phyloP scores from a whole-genome alignment of 768 basidiomycete species.

The Tephrocybe sp. region DNA sequence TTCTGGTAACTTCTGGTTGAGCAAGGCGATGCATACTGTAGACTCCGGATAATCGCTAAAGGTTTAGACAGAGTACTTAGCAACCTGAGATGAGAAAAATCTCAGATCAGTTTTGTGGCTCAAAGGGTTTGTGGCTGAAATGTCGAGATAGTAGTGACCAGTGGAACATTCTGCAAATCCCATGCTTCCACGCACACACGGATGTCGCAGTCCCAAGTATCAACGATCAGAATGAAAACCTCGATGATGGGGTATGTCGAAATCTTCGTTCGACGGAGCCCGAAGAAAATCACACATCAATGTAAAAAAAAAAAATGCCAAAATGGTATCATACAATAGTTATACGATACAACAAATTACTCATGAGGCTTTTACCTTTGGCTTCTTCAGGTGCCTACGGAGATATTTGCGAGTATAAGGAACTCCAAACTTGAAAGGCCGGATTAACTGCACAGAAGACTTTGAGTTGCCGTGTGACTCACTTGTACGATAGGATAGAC shows the following conservation, averaged over 20 bases:
- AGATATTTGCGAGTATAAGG: slow-evolving; percentile 56
- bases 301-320: too few species aligned
- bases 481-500: slow-evolving; percentile 72
- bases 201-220: too few species aligned
- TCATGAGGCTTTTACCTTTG: slow-evolving; percentile 33
- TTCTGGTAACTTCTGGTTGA: too few species aligned
- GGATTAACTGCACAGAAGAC: background rate
- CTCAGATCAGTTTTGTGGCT: slow-evolving; percentile 6
- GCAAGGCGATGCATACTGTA: background rate
- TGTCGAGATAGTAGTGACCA: slow-evolving; percentile 1
- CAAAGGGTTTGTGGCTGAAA: slow-evolving; percentile 17
- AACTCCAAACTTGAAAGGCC: slow-evolving; percentile 55
- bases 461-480: slow-evolving; percentile 21
- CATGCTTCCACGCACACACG: background rate
- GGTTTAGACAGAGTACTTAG: background rate
- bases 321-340: too few species aligned
- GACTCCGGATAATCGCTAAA: background rate
- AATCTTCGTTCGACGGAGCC: too few species aligned
- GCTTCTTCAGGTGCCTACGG: slow-evolving; percentile 35
- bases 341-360: too few species aligned
- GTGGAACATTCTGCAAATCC: slow-evolving; percentile 2
- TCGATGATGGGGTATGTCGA: too few species aligned
- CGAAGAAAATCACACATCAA: too few species aligned
- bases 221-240: too few species aligned
- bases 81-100: slow-evolving; percentile 10